A percentile compares a stretch with the other conserved stretches of the same genome.
Evolutionary conservation across 768 basidiomycete species (phyloP).

Genomic region (Candolleomyces eurysporus): DNA sequence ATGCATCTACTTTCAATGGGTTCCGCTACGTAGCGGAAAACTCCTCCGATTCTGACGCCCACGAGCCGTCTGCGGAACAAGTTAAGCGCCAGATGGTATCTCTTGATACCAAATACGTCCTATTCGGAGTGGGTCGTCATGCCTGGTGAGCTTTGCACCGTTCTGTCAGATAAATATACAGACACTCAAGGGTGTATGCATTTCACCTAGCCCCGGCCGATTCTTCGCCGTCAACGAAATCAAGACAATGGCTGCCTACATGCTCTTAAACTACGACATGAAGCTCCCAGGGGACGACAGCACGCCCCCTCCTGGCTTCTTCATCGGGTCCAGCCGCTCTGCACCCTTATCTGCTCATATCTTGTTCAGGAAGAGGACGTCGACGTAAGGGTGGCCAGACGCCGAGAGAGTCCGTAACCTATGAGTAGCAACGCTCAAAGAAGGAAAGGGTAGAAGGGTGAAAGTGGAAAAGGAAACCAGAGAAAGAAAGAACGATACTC

Average conservation of each 20-base stretch:
- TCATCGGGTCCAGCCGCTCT: neutral
- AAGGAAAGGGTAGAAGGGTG: no score
- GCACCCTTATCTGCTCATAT: neutral
- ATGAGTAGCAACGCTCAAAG: no score
- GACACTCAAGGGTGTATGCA: no score
- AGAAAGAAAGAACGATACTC: no score
- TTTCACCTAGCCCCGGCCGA: slow-evolving; percentile 40
- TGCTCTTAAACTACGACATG: slow-evolving; percentile 39
- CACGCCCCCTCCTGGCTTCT: neutral
- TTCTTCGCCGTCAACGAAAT: slow-evolving; percentile 46
- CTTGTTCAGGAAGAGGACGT: slow-evolving; percentile 1
- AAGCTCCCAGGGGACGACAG: slow-evolving; percentile 13
- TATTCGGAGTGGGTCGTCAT: slow-evolving; percentile 37
- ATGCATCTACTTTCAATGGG: slow-evolving; percentile 40
- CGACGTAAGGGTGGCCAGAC: no score
- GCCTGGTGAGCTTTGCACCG: slow-evolving; percentile 21
- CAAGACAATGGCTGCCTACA: slow-evolving; percentile 39
- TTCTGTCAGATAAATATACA: no score
- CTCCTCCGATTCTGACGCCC: slow-evolving; percentile 3
- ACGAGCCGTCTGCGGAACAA: slow-evolving; percentile 8
- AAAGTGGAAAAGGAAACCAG: no score
- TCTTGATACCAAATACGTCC: slow-evolving; percentile 27
- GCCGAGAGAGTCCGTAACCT: no score
- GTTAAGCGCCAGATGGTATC: slow-evolving; percentile 32
- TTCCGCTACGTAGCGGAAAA: slow-evolving; percentile 43